Conservation (phyloP, 2,329 filamentous ascomycete species). For the Whalleya microplaca region DNA sequence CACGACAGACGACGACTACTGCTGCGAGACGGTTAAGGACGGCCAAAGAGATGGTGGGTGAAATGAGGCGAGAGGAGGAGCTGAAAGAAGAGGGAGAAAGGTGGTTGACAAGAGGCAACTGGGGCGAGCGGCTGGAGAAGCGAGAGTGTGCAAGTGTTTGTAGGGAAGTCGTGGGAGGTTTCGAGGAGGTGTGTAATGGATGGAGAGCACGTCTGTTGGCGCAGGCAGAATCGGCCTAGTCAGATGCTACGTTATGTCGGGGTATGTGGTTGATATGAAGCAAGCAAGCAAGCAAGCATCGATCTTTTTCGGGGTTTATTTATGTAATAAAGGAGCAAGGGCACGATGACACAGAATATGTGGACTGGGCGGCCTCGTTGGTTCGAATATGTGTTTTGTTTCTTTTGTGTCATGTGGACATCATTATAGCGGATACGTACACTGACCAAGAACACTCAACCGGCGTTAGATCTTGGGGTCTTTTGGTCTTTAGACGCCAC, state of each 20-base stretch:
- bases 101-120: slow-evolving; percentile 82
- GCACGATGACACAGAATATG: neutral
- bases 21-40: slow-evolving; percentile 79
- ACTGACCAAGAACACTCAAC: slow-evolving; percentile 6
- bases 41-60: slow-evolving; percentile 82
- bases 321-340: neutral
- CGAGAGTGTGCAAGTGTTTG: slow-evolving; percentile 85
- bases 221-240: slow-evolving; percentile 54
- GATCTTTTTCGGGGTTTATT: neutral
- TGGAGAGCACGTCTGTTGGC: slow-evolving; percentile 79
- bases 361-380: slow-evolving; percentile 4
- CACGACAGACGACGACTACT: slow-evolving; percentile 81
- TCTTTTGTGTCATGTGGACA: slow-evolving; percentile 20
- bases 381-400: slow-evolving; percentile 3
- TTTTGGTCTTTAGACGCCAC: slow-evolving; percentile 9
- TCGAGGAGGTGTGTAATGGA: slow-evolving; percentile 85
- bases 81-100: slow-evolving; percentile 78
- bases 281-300: slow-evolving; percentile 2
- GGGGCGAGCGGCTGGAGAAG: slow-evolving; percentile 75
- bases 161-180: slow-evolving; percentile 85
- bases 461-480: slow-evolving; percentile 20
- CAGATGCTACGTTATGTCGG: neutral
- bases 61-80: slow-evolving; percentile 83
- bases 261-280: neutral
- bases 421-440: slow-evolving; percentile 24